Evolutionary conservation across 1,284 basidiomycete genomes (phyloP).

Genomic region (Tilletia indica): DNA sequence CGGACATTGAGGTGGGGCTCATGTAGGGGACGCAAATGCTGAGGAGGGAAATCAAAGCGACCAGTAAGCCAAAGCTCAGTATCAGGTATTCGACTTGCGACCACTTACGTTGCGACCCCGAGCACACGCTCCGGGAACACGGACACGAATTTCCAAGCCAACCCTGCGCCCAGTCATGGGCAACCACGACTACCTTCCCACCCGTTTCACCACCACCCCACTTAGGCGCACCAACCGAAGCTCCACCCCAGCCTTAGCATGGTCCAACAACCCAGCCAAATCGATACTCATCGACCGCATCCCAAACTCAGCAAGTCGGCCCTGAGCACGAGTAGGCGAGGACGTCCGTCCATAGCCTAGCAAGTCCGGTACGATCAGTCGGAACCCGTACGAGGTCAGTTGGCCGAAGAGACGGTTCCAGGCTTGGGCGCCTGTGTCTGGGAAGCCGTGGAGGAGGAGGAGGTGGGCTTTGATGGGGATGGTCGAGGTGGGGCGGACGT

Average conservation of each 20-base stretch:
- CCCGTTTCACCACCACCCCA: constrained; percentile 26
- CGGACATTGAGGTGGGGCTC: constrained; percentile 28
- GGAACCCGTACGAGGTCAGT: constrained; percentile 34
- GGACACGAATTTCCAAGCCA: constrained; percentile 40
- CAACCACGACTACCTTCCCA: constrained; percentile 39
- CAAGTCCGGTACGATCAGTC: constrained; percentile 41
- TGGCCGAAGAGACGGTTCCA: constrained; percentile 37
- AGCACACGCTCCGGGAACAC: constrained; percentile 36
- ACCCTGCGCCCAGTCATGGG: constrained; percentile 46
- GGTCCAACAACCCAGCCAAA: constrained; percentile 40
- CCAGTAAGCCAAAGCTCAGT: not conserved
- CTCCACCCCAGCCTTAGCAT: constrained; percentile 32
- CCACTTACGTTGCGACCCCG: constrained; percentile 33
- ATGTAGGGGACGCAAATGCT: constrained; percentile 39
- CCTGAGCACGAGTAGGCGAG: constrained; percentile 21
- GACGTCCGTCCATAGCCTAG: constrained; percentile 41
- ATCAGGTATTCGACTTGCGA: not conserved
- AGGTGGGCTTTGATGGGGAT: constrained; percentile 33
- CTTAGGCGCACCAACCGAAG: constrained; percentile 30
- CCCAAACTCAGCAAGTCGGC: constrained; percentile 40
- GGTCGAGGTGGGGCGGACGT: constrained; percentile 31
- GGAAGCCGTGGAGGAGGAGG: constrained; percentile 46
- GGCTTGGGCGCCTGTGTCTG: constrained; percentile 31
- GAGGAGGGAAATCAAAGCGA: not conserved
- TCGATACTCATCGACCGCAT: constrained; percentile 36